A percentile compares a stretch with the other conserved stretches of the same genome.
Conservation (phyloP, 202 grass and related monocot genomes). For the Eragrostis tef region DNA sequence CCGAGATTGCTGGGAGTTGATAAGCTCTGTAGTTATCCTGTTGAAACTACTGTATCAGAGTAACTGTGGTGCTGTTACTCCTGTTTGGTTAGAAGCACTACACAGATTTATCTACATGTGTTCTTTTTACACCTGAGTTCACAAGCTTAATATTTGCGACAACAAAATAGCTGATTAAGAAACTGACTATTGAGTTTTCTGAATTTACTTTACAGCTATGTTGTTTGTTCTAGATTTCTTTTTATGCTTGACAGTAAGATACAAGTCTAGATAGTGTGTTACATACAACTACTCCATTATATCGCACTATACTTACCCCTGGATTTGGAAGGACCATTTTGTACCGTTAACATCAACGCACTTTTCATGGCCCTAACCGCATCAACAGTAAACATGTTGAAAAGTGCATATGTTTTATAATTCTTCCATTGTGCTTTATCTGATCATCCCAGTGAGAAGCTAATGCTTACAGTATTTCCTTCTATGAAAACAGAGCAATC, state of each 20-base stretch:
- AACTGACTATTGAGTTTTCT: neutral
- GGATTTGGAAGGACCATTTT: constrained; percentile 18
- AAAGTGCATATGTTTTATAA: neutral
- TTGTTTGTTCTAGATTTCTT: neutral
- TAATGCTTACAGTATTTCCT: constrained; percentile 13
- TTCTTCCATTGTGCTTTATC: neutral
- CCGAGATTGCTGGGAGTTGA: neutral
- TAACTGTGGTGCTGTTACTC: neutral
- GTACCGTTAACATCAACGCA: neutral
- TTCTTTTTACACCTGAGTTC: neutral
- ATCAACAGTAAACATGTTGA: constrained; percentile 14
- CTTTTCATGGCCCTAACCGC: neutral
- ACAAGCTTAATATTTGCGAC: constrained; percentile 4
- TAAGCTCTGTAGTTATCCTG: constrained; percentile 2
- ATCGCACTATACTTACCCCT: neutral
- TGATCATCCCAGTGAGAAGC: neutral
- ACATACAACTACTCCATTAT: neutral
- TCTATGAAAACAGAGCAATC: constrained; percentile 67
- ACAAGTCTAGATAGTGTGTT: neutral
- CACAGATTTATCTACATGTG: neutral
- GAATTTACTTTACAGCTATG: neutral
- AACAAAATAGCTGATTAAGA: neutral
- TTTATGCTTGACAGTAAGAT: neutral
- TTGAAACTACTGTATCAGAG: neutral
- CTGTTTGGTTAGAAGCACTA: constrained; percentile 13